These are phyloP conservation scores for Phaseolus lunatus DNA, from an alignment of 306 rosid genomes.

Conservation along the genomic window DNA sequence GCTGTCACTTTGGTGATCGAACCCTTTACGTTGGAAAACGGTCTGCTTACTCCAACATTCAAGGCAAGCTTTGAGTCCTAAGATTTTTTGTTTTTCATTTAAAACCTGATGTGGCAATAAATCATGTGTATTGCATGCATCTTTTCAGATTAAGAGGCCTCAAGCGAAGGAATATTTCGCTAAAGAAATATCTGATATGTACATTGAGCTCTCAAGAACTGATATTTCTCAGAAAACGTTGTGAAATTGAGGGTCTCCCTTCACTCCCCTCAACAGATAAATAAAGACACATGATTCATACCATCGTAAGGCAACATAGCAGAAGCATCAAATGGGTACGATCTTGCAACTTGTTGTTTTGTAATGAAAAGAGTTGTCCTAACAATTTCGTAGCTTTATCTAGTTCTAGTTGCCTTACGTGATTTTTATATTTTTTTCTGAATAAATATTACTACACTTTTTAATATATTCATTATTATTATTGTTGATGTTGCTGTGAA, in stretches of 20 bases:
- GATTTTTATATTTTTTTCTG: constrained; percentile 6
- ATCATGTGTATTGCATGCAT: constrained; percentile 31
- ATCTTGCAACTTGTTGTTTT: constrained; percentile 33
- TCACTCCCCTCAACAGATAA: neutral
- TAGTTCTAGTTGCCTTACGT: neutral
- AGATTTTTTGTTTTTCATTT: constrained; percentile 3
- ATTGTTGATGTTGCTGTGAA: neutral
- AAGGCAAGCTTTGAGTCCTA: constrained; percentile 68
- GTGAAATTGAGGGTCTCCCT: constrained; percentile 47
- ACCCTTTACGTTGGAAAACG: constrained; percentile 89
- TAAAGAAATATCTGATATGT: constrained; percentile 76
- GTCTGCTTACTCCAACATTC: constrained; percentile 88
- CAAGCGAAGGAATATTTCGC: constrained; percentile 86
- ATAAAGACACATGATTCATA: neutral
- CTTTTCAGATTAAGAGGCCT: constrained; percentile 86
- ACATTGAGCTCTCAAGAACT: constrained; percentile 67
- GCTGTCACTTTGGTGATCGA: constrained; percentile 75
- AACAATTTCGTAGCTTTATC: neutral
- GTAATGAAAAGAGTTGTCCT: constrained; percentile 28
- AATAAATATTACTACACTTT: constrained; percentile 5
- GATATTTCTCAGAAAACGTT: constrained; percentile 56
- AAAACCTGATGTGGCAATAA: neutral
- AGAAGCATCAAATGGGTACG: constrained; percentile 29
- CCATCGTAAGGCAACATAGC: neutral
- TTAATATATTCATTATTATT: neutral